Evolutionary conservation across 108 stramenopile species (phyloP).

Genomic region (Nitzschia palea): DNA sequence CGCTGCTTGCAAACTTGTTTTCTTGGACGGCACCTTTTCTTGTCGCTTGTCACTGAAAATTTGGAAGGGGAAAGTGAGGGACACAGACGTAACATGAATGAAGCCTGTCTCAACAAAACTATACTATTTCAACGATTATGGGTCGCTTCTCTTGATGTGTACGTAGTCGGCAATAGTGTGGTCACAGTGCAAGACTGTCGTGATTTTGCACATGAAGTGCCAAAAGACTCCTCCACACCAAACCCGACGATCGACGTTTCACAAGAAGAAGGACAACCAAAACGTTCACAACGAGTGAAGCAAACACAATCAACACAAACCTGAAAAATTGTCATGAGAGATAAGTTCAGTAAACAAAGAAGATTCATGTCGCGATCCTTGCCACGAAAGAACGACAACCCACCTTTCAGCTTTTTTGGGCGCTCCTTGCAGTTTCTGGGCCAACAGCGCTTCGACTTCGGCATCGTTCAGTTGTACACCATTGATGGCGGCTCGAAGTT

Average conservation of each 20-base stretch:
- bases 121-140: slow-evolving; percentile 3
- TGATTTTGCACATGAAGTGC: neutral
- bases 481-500: slow-evolving; percentile 70
- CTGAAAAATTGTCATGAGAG: no score
- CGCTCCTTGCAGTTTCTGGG: slow-evolving; percentile 28
- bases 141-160: no score
- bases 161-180: no score
- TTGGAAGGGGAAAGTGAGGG: slow-evolving; percentile 5
- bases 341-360: slow-evolving; percentile 8
- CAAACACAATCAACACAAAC: slow-evolving; percentile 20
- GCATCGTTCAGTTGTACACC: slow-evolving; percentile 64
- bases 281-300: slow-evolving; percentile 19
- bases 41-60: slow-evolving; percentile 13
- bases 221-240: slow-evolving; percentile 6
- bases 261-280: slow-evolving; percentile 17
- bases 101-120: neutral
- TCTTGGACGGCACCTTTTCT: slow-evolving; percentile 25
- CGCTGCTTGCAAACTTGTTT: slow-evolving; percentile 26
- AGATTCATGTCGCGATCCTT: neutral
- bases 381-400: slow-evolving; percentile 5
- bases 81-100: neutral
- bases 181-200: neutral
- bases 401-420: slow-evolving; percentile 28
- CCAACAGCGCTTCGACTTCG: slow-evolving; percentile 65
- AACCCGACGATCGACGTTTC: slow-evolving; percentile 15